phyloP scores from a whole-genome alignment of 108 stramenopile species.

The Skeletonema menzelii region DNA sequence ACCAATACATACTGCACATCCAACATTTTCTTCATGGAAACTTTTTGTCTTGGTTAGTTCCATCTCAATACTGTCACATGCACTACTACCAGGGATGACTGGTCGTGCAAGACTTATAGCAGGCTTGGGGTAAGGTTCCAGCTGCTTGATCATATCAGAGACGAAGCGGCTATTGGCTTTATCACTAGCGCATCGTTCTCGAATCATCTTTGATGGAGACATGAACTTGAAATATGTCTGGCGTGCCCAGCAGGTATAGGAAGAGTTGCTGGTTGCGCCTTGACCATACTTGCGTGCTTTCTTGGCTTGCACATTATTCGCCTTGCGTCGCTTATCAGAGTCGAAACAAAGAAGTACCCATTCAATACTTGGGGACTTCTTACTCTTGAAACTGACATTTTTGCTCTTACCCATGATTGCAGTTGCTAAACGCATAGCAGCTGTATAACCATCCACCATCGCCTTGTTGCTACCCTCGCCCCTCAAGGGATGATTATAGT shows the following conservation, averaged over 20 bases:
- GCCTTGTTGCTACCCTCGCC: constrained; percentile 41
- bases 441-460: constrained; percentile 30
- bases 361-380: constrained; percentile 2
- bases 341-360: constrained; percentile 2
- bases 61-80: background rate
- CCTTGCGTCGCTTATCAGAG: constrained; percentile 6
- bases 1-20: background rate
- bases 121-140: background rate
- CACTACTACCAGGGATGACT: background rate
- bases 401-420: constrained; percentile 6
- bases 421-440: constrained; percentile 16
- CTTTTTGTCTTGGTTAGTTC: background rate
- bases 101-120: background rate
- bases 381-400: background rate
- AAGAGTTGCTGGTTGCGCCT: background rate
- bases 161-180: constrained; percentile 11
- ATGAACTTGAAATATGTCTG: constrained; percentile 10
- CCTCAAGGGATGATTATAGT: constrained; percentile 35
- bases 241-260: constrained; percentile 3
- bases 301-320: background rate
- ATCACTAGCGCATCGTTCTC: background rate
- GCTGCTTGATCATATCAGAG: background rate
- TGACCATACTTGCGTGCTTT: constrained; percentile 17
- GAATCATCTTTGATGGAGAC: constrained; percentile 8
- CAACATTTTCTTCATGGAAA: background rate